Conservation (phyloP, 192 early-diverging fungal species). For the Coemansia furcata region DNA sequence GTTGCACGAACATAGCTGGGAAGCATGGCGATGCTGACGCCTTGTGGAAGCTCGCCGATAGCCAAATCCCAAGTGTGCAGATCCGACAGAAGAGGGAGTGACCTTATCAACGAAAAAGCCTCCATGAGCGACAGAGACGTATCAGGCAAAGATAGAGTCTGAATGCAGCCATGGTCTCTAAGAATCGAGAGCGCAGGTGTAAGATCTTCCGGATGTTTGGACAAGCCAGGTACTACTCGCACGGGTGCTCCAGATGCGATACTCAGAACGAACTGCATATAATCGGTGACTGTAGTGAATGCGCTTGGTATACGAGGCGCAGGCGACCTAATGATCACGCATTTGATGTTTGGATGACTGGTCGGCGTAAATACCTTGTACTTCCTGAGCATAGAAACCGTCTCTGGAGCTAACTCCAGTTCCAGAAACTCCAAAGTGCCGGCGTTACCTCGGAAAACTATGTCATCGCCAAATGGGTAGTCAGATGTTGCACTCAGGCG, state of each 20-base stretch:
- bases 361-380: neutral
- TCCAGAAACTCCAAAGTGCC: neutral
- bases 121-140: neutral
- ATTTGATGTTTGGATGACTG: neutral
- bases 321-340: neutral
- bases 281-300: neutral
- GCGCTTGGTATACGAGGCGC: neutral
- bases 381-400: neutral
- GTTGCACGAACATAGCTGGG: neutral
- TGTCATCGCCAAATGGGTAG: neutral
- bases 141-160: neutral
- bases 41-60: neutral
- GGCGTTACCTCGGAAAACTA: neutral
- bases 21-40: neutral
- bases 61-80: neutral
- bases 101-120: neutral
- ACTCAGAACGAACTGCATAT: neutral
- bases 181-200: neutral
- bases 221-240: neutral
- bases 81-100: neutral
- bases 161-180: neutral
- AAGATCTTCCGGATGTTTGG: neutral
- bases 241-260: neutral
- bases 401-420: neutral
- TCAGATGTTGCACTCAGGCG: neutral